Evolutionary conservation across 306 rosid species (phyloP), one percentile per base, ranked within the genome.

Genomic region (Cyamopsis tetragonoloba): DNA sequence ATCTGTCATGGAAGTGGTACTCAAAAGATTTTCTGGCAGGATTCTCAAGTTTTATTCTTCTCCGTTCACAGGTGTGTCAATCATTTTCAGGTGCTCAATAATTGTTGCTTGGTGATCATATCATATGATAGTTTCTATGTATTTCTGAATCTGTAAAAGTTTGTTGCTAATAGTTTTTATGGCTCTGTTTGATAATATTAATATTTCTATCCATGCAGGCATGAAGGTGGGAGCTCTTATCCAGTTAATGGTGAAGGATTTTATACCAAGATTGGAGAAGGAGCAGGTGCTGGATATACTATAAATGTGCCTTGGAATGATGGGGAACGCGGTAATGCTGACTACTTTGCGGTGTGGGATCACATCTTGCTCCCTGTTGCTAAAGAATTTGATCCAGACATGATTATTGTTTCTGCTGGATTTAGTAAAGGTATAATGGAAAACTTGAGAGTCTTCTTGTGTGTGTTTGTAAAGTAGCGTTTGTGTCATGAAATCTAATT

Each of bases 271-370:
- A 62, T 85, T 69, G 99, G 99, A 67, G 84, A 80, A 82, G 99
- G 96, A 74, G 75, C 77, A 4, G 99, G 99, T 58, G 82, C 82
- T 27, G 99, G 99, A 68, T 89, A 83, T 84, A 93, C 77, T 62
- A 83, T 93, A 74, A 93, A 93, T 73, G 97, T 93, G 43, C 99
- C 99, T 6, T 93, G 99, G 99, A 97, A 90, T 83, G 86, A 88
- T 71, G 96, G 82, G 46, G 58, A 41, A 59, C 90, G 99, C 37
- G 95, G 99, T 74, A 96, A 93, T 62, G 95, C 96, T 17, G 99
- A 93, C 59, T 93, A 93, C 77, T 68, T 88, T 77, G 99, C 97
- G 8, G 99, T 74, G 41, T 93, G 99, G 99, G 95, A 93, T 66
- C 90, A 90, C 80, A 82, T 93, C 65, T 88, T 93, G 84, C 44